Base-by-base conservation (phyloP, 208 protist genomes). In the Naegleria fowleri region DNA sequence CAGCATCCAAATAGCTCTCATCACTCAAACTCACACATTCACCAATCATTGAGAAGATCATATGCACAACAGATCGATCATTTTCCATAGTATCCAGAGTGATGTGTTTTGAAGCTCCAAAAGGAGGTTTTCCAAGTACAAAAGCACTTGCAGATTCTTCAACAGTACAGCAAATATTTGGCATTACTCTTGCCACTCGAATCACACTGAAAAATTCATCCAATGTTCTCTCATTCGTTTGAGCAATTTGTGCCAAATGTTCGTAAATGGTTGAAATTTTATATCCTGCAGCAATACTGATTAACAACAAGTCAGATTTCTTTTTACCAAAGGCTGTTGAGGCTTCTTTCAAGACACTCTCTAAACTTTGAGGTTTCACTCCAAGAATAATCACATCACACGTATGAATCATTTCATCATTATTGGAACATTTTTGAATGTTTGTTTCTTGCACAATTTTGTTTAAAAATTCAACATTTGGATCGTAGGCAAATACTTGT, bases 131-230 rank as follows among this genome's bases (percentile, higher is more conserved):
- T n/a, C 15, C 43, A 22, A 90, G 59, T 22, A 91, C 75, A 90
- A 96, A 95, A 22, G 94, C 95, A 0, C 95, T 95, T 67, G 97
- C 94, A 39, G 94, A 94, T 40, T 94, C 93, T 25, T 95, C 94
- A 15, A 99, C 97, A 75, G 95, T 91, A 11, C 92, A 93, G 0
- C 97, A 95, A 6, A 97, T 94, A 92, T 99, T 99, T 22, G 98
- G 98, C 98, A 99, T 99, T 0, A 98, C 97, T 39, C 98, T 95
- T 5, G 98, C 91, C 11, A 98, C 92, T 43, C 96, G 95, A 43
- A 93, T 43, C 1, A 92, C 90, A 48, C 43, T 48, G 43, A 48
- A 48, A 48, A 48, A 48, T 2, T 88, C 75, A 0, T 91, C 92
- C 5, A 97, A 93, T n/a, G 94, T 83, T 29, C 93, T 92, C 84